Conservation (phyloP, 2,329 filamentous ascomycete genomes). For the Cladosporium halotolerans region DNA sequence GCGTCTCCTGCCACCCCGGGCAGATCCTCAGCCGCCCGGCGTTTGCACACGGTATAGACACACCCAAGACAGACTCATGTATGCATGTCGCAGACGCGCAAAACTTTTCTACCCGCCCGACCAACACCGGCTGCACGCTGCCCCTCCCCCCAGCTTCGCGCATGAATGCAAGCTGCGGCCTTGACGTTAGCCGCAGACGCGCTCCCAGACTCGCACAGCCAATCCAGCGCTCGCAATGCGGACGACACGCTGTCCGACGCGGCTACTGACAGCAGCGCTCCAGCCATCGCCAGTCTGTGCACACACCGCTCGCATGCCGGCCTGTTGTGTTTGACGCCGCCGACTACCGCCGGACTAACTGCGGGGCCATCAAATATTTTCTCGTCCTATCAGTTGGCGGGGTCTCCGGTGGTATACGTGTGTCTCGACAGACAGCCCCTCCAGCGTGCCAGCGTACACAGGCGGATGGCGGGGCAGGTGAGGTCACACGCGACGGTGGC, state of each 20-base stretch:
- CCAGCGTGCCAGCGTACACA: no score
- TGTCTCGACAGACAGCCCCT: neutral
- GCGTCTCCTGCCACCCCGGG: neutral
- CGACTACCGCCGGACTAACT: constrained; percentile 4
- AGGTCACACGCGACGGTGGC: constrained; percentile 1
- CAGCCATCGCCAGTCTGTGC: constrained; percentile 4
- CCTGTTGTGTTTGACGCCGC: neutral
- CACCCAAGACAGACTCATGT: no score
- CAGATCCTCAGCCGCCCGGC: constrained; percentile 3
- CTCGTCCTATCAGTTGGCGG: no score
- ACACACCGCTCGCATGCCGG: constrained; percentile 10
- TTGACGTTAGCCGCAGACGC: constrained; percentile 4
- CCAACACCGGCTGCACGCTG: neutral
- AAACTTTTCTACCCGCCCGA: constrained; percentile 1
- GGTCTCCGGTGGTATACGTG: no score
- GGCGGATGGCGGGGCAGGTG: neutral
- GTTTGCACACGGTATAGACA: neutral
- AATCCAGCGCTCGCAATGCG: neutral
- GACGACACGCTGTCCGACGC: constrained; percentile 10
- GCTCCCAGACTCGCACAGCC: neutral
- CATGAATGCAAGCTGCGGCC: constrained; percentile 4
- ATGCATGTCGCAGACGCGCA: neutral
- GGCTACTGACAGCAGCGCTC: constrained; percentile 1
- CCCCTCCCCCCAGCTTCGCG: constrained; percentile 1
- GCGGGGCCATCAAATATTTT: neutral